Evolutionary conservation across 2,329 filamentous ascomycete species (phyloP), one percentile per base, ranked within the genome.

Genomic region (Cordyceps javanica): DNA sequence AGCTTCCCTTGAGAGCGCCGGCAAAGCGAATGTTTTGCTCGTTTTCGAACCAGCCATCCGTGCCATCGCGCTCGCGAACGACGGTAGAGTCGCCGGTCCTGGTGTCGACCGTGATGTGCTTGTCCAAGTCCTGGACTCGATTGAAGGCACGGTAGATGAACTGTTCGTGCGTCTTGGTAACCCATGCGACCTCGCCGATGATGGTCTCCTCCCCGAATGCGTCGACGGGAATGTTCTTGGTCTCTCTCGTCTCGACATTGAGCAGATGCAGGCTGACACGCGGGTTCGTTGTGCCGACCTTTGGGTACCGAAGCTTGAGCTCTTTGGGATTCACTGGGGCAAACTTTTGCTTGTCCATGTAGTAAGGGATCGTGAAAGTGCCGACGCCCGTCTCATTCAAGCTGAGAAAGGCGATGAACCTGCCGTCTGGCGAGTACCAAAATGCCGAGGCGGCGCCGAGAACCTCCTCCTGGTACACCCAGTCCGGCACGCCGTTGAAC

Each of bases 371-470:
- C 0, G 79, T 82, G 68, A 82, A 88, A 1, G 84, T 87, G 3
- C 77, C 79, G 7, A 89, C 86, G 1, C 84, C 85, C 0, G 85
- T 87, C 73, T 89, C 85, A 68, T 97, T 92, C 7, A 94, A 97
- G 49, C 91, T 86, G 60, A 97, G 75, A 70, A 95, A 97, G 4
- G 93, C 91, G 58, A 97, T 72, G 67, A 88, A 96, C 65, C 90
- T 86, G 39, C 91, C 91, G 69, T 94, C 91, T 25, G 87, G 82
- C 16, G 90, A 92, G 89, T 91, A 97, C 93, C 93, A 97, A 0
- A 92, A 90, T 2, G 89, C 90, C 60, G 82, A 90, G 62, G 90
- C 88, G 2, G 81, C 84, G 5, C 77, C 72, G 61, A 96, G 89
- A 3, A 75, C 69, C 58, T 75, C 72, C 59, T 79, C 77, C 68